A percentile compares a stretch with the other conserved stretches of the same genome.
phyloP scores from a whole-genome alignment of 164 flowering plant species.

The Santalum album region DNA sequence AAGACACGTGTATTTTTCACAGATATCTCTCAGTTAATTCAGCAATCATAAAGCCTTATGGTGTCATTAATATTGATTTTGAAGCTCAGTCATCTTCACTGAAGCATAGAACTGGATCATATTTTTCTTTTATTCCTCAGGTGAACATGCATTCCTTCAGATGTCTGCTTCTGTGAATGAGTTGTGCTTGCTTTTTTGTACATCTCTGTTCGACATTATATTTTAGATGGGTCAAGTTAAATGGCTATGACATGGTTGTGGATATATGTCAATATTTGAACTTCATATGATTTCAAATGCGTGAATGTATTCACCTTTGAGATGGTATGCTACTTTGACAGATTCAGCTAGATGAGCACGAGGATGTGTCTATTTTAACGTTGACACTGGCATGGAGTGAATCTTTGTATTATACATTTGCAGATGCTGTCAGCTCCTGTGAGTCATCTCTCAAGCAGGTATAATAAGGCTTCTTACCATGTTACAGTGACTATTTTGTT shows the following conservation, averaged over 20 bases:
- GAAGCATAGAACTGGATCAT: conserved; percentile 45
- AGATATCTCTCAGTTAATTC: conserved; percentile 66
- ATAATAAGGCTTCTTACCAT: conserved; percentile 10
- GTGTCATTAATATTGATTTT: conserved; percentile 45
- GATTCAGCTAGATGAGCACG: conserved; percentile 76
- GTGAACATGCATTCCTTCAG: conserved; percentile 23
- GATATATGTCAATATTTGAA: background rate
- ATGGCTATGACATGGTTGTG: background rate
- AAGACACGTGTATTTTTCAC: conserved; percentile 23
- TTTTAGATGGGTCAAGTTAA: background rate
- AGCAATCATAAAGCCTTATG: conserved; percentile 50
- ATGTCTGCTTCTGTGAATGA: background rate
- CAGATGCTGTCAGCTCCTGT: conserved; percentile 41
- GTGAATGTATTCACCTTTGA: background rate
- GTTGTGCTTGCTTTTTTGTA: background rate
- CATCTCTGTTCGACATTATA: background rate
- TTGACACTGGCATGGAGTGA: conserved; percentile 85
- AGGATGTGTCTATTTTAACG: conserved; percentile 38
- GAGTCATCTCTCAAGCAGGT: conserved; percentile 66
- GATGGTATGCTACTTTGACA: conserved; percentile 22
- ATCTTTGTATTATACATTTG: conserved; percentile 29
- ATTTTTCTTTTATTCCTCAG: conserved; percentile 73
- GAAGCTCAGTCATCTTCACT: conserved; percentile 27
- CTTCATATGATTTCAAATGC: background rate
- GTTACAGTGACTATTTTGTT: no score